Percentiles rank a stretch among this genome's conserved stretches.
These are phyloP conservation scores for Fusarium sororula DNA, from an alignment of 2,329 filamentous ascomycete species.

Conservation along the genomic window DNA sequence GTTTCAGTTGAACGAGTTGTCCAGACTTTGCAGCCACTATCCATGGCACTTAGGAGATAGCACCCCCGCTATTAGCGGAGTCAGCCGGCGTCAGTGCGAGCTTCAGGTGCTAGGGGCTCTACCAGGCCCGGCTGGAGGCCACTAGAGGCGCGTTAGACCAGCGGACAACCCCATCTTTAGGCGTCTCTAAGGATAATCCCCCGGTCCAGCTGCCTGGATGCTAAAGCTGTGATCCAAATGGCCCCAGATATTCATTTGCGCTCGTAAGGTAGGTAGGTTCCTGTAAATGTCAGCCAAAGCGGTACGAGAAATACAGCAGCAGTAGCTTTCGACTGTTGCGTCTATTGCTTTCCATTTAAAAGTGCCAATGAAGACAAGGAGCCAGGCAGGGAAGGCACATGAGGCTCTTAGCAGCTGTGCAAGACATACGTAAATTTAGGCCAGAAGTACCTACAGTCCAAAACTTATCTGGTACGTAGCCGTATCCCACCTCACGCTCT, in stretches of 20 bases:
- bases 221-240: conserved; percentile 19
- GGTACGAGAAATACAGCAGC: neutral
- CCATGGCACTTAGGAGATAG: conserved; percentile 27
- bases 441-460: conserved; percentile 32
- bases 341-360: neutral
- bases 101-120: conserved; percentile 34
- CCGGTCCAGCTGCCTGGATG: conserved; percentile 26
- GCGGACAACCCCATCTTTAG: conserved; percentile 42
- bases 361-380: neutral
- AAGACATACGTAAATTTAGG: conserved; percentile 25
- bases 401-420: conserved; percentile 8
- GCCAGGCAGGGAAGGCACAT: conserved; percentile 18
- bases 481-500: conserved; percentile 32
- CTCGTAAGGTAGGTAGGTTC: conserved; percentile 1
- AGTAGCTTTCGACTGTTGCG: neutral
- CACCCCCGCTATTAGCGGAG: conserved; percentile 39
- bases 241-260: conserved; percentile 21
- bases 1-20: conserved; percentile 24
- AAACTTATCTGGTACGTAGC: conserved; percentile 1
- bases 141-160: conserved; percentile 31
- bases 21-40: conserved; percentile 25
- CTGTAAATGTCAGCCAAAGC: neutral
- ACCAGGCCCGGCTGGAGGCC: conserved; percentile 29
- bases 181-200: conserved; percentile 30
- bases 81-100: conserved; percentile 38